Percentiles rank a stretch among this genome's conserved stretches.
Evolutionary conservation across 1,284 basidiomycete species (phyloP).

Genomic region (Ceratobasidium sp.): DNA sequence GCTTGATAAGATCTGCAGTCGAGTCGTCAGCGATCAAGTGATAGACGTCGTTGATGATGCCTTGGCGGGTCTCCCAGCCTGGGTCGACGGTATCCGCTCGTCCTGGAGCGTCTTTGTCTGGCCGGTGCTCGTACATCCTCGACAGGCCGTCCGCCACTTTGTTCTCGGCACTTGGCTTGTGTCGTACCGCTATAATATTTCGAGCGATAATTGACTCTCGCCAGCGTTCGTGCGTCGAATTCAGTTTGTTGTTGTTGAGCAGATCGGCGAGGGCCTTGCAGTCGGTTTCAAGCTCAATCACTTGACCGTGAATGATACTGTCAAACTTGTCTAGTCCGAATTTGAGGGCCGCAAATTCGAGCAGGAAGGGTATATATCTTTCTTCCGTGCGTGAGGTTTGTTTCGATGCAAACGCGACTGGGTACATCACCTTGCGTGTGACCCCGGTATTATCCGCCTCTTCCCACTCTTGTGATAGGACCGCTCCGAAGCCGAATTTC

Average conservation of each 20-base stretch:
- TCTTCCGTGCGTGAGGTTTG: constrained; percentile 45
- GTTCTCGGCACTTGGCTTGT: constrained; percentile 43
- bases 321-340: constrained; percentile 46
- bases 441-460: background rate
- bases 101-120: constrained; percentile 52
- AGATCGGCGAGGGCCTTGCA: constrained; percentile 47
- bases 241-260: constrained; percentile 40
- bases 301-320: constrained; percentile 41
- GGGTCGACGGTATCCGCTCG: constrained; percentile 9
- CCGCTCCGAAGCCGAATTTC: constrained; percentile 53
- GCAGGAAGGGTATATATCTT: constrained; percentile 45
- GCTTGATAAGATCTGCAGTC: background rate
- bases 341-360: constrained; percentile 48
- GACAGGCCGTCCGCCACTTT: constrained; percentile 50
- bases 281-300: constrained; percentile 46
- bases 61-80: constrained; percentile 22
- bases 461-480: constrained; percentile 42
- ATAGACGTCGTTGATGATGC: constrained; percentile 15
- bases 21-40: background rate
- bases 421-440: constrained; percentile 37
- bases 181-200: constrained; percentile 39
- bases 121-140: constrained; percentile 51
- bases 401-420: constrained; percentile 46
- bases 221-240: constrained; percentile 40
- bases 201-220: constrained; percentile 31